A percentile compares a stretch with the other conserved stretches of the same genome.
Evolutionary conservation across 768 basidiomycete genomes (phyloP).

Genomic region (Exsudoporus frostii): DNA sequence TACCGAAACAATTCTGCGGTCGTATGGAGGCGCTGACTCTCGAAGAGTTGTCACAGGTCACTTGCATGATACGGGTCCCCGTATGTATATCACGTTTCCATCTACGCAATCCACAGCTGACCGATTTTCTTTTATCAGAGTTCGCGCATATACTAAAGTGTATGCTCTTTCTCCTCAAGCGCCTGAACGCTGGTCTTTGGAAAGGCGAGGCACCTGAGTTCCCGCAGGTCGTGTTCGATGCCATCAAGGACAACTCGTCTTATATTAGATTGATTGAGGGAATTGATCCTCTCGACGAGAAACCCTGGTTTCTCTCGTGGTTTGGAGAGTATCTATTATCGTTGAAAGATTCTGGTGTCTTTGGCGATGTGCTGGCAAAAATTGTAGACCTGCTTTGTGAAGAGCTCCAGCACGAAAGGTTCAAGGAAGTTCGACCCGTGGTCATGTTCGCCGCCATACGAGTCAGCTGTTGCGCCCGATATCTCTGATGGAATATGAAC

Average conservation of each 20-base stretch:
- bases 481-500: conserved; percentile 1
- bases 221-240: conserved; percentile 75
- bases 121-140: conserved; percentile 38
- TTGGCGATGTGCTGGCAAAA: conserved; percentile 68
- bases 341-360: conserved; percentile 45
- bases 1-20: conserved; percentile 35
- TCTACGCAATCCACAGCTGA: neutral
- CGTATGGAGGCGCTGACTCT: conserved; percentile 39
- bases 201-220: conserved; percentile 64
- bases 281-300: conserved; percentile 30
- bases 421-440: conserved; percentile 53
- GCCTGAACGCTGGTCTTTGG: conserved; percentile 63
- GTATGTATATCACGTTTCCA: conserved; percentile 42
- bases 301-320: conserved; percentile 58
- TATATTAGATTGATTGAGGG: conserved; percentile 47
- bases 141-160: conserved; percentile 57
- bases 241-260: conserved; percentile 73
- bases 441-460: conserved; percentile 59
- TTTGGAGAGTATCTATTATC: conserved; percentile 60
- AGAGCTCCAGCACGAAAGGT: conserved; percentile 76
- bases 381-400: conserved; percentile 74
- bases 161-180: conserved; percentile 58
- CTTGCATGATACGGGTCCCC: conserved; percentile 53
- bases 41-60: conserved; percentile 58
- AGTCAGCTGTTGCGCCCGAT: conserved; percentile 43